A percentile compares a stretch with the other conserved stretches of the same genome.
phyloP scores from a whole-genome alignment of 495 filamentous ascomycete genomes.

The Xylaria castorea region DNA sequence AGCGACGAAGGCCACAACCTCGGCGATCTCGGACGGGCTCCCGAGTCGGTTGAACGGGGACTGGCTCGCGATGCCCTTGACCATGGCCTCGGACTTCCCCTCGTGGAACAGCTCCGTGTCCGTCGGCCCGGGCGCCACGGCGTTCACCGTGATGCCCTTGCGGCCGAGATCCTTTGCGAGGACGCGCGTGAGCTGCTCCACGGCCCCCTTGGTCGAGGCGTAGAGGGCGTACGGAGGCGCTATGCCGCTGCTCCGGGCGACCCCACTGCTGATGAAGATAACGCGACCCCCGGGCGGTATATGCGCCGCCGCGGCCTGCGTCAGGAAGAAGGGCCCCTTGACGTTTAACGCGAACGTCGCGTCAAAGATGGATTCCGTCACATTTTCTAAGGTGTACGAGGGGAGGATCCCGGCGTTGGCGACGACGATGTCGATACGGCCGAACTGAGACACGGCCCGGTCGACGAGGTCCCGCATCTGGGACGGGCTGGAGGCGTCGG shows the following conservation, averaged over 20 bases:
- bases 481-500: slow-evolving; percentile 65
- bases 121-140: slow-evolving; percentile 68
- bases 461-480: slow-evolving; percentile 66
- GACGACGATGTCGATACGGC: slow-evolving; percentile 69
- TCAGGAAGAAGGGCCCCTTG: slow-evolving; percentile 71
- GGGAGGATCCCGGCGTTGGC: slow-evolving; percentile 63
- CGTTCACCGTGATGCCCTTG: slow-evolving; percentile 67
- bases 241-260: slow-evolving; percentile 51
- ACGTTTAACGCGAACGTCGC: slow-evolving; percentile 62
- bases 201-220: slow-evolving; percentile 66
- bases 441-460: slow-evolving; percentile 64
- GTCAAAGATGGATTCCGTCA: slow-evolving; percentile 66
- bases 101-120: slow-evolving; percentile 67
- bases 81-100: slow-evolving; percentile 63
- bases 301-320: slow-evolving; percentile 64
- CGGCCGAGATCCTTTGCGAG: slow-evolving; percentile 68
- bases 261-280: slow-evolving; percentile 64
- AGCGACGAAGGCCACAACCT: slow-evolving; percentile 60
- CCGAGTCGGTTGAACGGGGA: slow-evolving; percentile 65
- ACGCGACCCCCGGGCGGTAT: slow-evolving; percentile 63
- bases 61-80: slow-evolving; percentile 57
- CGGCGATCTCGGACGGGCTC: slow-evolving; percentile 66
- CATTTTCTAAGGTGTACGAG: slow-evolving; percentile 57
- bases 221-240: slow-evolving; percentile 66
- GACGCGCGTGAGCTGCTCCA: slow-evolving; percentile 70